A percentile compares a stretch with the other conserved stretches of the same genome.
phyloP scores from a whole-genome alignment of 2,329 filamentous ascomycete genomes.

The Colletotrichum ledebouriae region DNA sequence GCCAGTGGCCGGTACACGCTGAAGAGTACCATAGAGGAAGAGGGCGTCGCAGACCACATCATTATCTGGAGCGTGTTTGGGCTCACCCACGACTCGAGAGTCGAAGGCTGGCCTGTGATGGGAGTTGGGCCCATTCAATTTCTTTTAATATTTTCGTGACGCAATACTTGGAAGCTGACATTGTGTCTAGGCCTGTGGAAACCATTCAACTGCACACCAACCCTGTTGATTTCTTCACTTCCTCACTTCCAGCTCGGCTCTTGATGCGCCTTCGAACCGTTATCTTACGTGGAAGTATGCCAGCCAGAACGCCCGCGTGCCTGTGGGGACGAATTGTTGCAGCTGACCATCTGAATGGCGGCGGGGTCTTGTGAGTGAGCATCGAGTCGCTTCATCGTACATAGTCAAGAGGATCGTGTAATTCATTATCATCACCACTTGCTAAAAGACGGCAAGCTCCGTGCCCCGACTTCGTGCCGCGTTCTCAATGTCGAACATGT shows the following conservation, averaged over 20 bases:
- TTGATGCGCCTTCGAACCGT: constrained; percentile 47
- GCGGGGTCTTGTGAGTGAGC: not conserved
- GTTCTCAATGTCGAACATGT: constrained; percentile 37
- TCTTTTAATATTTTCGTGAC: too few relatives aligned
- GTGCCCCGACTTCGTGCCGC: constrained; percentile 32
- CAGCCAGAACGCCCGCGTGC: not conserved
- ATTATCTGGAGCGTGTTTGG: constrained; percentile 69
- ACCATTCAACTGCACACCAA: constrained; percentile 62
- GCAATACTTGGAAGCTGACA: not conserved
- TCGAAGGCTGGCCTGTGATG: constrained; percentile 72
- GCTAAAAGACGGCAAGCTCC: constrained; percentile 42
- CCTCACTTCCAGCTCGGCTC: constrained; percentile 61
- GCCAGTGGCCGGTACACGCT: constrained; percentile 9
- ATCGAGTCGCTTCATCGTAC: too few relatives aligned
- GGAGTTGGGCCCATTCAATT: not conserved
- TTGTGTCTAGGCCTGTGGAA: constrained; percentile 58
- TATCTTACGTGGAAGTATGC: not conserved
- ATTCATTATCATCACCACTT: not conserved
- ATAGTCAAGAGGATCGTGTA: too few relatives aligned
- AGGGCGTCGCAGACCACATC: constrained; percentile 54
- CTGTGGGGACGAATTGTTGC: not conserved
- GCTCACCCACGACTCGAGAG: constrained; percentile 67
- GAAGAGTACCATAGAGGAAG: not conserved
- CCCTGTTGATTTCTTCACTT: constrained; percentile 64
- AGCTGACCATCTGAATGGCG: too few relatives aligned